A percentile compares a stretch with the other conserved stretches of the same genome.
These are phyloP conservation scores for Beta corolliflora DNA, from an alignment of 179 eudicot genomes.

Conservation along the genomic window DNA sequence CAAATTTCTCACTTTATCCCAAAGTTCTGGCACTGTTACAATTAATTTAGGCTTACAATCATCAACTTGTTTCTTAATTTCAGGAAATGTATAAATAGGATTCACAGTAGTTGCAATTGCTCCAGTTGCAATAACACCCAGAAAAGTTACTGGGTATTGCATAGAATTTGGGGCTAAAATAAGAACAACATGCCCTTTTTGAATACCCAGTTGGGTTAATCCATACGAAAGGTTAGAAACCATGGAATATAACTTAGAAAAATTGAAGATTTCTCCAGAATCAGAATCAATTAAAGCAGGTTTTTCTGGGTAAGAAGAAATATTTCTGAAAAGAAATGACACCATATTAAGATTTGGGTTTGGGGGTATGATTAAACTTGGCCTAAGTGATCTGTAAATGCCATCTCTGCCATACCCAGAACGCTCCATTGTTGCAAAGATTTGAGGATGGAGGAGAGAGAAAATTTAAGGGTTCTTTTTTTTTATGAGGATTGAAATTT, in stretches of 20 bases:
- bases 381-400: slow-evolving; percentile 57
- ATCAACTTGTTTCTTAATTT: slow-evolving; percentile 54
- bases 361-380: slow-evolving; percentile 37
- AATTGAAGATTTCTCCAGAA: slow-evolving; percentile 51
- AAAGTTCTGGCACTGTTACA: slow-evolving; percentile 46
- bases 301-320: slow-evolving; percentile 36
- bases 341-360: slow-evolving; percentile 47
- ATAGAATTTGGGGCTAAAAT: slow-evolving; percentile 76
- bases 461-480: too few relatives aligned
- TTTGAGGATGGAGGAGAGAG: too few relatives aligned
- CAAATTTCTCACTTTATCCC: slow-evolving; percentile 48
- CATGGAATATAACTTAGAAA: slow-evolving; percentile 49
- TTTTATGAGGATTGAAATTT: too few relatives aligned
- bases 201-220: slow-evolving; percentile 45
- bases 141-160: slow-evolving; percentile 54
- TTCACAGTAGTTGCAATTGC: slow-evolving; percentile 72
- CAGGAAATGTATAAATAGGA: slow-evolving; percentile 57
- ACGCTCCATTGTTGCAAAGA: slow-evolving; percentile 38
- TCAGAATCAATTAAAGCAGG: slow-evolving; percentile 70
- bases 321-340: slow-evolving; percentile 61
- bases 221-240: slow-evolving; percentile 52
- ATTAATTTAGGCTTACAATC: slow-evolving; percentile 63
- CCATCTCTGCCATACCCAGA: slow-evolving; percentile 61
- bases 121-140: slow-evolving; percentile 59
- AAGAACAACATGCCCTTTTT: slow-evolving; percentile 64